A percentile compares a stretch with the other conserved stretches of the same genome.
phyloP scores from a whole-genome alignment of 108 stramenopile genomes.

The Nitzschia putrida region DNA sequence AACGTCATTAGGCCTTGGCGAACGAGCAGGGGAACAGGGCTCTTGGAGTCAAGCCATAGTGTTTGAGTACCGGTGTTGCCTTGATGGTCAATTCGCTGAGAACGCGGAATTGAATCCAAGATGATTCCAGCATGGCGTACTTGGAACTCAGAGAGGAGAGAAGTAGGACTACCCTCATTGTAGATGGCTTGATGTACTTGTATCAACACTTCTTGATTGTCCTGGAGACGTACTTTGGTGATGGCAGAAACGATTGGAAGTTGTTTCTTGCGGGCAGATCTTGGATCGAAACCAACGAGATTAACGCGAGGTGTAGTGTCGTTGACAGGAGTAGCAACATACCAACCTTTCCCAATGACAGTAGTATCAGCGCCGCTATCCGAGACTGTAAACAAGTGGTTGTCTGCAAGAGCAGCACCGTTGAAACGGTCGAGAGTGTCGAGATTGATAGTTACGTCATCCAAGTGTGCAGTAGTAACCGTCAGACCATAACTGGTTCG shows the following conservation, averaged over 20 bases:
- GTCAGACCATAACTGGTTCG: too few relatives aligned
- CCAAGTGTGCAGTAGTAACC: too few relatives aligned
- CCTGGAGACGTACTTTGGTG: background rate
- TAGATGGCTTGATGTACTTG: constrained; percentile 3
- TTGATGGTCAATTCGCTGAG: background rate
- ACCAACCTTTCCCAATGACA: background rate
- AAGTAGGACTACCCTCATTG: background rate
- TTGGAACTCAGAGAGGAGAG: constrained; percentile 8
- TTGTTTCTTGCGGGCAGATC: background rate
- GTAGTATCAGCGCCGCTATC: background rate
- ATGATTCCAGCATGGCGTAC: background rate
- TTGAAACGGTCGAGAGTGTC: background rate
- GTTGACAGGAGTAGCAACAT: too few relatives aligned
- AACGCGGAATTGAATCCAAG: background rate
- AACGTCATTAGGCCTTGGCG: constrained; percentile 2
- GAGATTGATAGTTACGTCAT: background rate
- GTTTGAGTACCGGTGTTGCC: constrained; percentile 2
- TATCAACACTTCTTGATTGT: background rate
- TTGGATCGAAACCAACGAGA: background rate
- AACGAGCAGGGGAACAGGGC: background rate
- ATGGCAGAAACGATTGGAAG: background rate
- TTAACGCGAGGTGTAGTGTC: background rate
- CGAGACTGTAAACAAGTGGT: background rate
- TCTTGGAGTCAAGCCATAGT: background rate
- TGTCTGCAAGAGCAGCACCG: background rate